Conservation (phyloP, 139 green algal species). For the Auxenochlorella pyrenoidosa region DNA sequence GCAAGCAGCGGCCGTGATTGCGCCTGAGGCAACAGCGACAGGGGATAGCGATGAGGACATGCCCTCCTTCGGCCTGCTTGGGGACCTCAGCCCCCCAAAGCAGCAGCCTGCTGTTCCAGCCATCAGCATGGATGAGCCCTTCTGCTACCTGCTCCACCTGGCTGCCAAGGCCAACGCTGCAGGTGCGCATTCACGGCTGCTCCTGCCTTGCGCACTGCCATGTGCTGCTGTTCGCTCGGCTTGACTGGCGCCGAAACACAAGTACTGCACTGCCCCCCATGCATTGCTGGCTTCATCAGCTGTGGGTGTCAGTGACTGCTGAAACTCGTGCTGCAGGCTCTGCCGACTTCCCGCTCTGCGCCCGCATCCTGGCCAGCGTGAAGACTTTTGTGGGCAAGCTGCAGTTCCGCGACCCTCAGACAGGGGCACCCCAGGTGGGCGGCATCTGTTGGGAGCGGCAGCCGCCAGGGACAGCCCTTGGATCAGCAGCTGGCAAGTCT, state of each 20-base stretch:
- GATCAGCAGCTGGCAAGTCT: neutral
- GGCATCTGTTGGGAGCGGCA: neutral
- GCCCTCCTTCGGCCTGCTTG: constrained; percentile 22
- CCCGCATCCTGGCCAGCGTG: constrained; percentile 5
- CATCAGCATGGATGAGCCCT: neutral
- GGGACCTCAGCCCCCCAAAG: neutral
- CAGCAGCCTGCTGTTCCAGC: neutral
- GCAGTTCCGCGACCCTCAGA: neutral
- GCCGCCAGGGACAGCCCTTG: too few relatives aligned
- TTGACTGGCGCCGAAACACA: neutral
- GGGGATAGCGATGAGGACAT: constrained; percentile 12
- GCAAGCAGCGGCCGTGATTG: neutral
- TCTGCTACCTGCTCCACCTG: constrained; percentile 35
- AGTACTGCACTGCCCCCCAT: neutral
- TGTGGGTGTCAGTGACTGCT: neutral
- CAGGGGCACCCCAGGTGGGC: neutral
- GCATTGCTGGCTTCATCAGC: neutral
- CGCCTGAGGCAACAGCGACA: neutral
- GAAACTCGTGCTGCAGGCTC: neutral
- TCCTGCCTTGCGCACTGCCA: neutral
- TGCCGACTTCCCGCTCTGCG: neutral
- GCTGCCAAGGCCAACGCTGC: neutral
- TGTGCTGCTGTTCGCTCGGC: neutral
- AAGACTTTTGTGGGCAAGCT: constrained; percentile 23
- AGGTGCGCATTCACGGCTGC: neutral